phyloP scores from a whole-genome alignment of 441 rosid species.

The Gossypium aridum region DNA sequence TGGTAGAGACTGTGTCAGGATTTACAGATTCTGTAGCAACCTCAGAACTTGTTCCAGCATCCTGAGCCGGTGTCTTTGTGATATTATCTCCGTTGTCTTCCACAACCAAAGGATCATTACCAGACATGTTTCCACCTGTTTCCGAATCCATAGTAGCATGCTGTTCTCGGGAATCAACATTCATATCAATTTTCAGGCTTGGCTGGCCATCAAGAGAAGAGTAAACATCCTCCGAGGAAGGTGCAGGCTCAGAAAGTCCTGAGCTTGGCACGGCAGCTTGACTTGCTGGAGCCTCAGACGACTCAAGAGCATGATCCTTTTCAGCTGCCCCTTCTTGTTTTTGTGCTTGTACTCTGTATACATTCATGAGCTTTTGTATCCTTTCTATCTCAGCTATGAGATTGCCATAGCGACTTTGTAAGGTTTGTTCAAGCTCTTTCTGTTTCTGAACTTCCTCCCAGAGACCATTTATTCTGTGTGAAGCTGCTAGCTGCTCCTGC shows the following conservation, averaged over 20 bases:
- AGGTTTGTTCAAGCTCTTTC: slow-evolving; percentile 70
- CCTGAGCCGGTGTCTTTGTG: neutral
- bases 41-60: slow-evolving; percentile 7
- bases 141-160: slow-evolving; percentile 1
- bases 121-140: slow-evolving; percentile 9
- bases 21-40: neutral
- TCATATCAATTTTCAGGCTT: slow-evolving; percentile 6
- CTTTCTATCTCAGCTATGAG: slow-evolving; percentile 55
- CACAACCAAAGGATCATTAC: neutral
- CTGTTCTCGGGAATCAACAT: slow-evolving; percentile 20
- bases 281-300: slow-evolving; percentile 19
- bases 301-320: slow-evolving; percentile 15
- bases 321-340: slow-evolving; percentile 42
- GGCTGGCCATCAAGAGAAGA: slow-evolving; percentile 13
- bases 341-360: slow-evolving; percentile 43
- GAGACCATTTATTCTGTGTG: slow-evolving; percentile 67
- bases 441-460: slow-evolving; percentile 90
- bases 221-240: slow-evolving; percentile 4
- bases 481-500: slow-evolving; percentile 88
- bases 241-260: slow-evolving; percentile 17
- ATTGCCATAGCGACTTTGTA: slow-evolving; percentile 69
- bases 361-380: slow-evolving; percentile 34
- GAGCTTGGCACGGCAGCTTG: slow-evolving; percentile 19
- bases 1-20: slow-evolving; percentile 4
- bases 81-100: slow-evolving; percentile 8